Base-by-base conservation (phyloP, 345 rosid species). In the Aquilaria malaccensis region DNA sequence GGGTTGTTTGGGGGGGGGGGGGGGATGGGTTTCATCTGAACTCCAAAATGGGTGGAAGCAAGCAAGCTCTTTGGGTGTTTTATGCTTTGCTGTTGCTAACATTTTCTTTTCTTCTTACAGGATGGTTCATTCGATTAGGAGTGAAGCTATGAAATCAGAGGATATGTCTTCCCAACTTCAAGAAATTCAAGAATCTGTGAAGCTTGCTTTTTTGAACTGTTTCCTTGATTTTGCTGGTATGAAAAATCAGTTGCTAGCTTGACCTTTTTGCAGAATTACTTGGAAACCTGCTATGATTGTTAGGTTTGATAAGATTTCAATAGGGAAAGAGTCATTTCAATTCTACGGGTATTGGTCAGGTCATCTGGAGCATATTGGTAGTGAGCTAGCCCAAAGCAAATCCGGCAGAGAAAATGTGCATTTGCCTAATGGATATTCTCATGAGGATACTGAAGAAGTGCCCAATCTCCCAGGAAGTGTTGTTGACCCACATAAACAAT, bases 141-240 rank as follows among this genome's bases (percentile, higher is more conserved):
- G 72, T 67, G 99, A 94, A 74, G 95, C 85, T 59, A 67, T 83
- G 56, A 86, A 80, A 66, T 90, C 90, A 29, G 96, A 90, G 65
- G 87, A 94, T 70, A 81, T 83, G 79, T 78, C 76, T 69, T 61
- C 63, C 43, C 97, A 86, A 65, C 81, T 94, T 72, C 93, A 86
- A 70, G 99, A 90, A 76, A 88, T 85, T 74, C 84, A 85, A 74
- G 87, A 83, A 76, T 86, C 97, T 58, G 87, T 94, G 64, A 82
- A 95, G 74, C 87, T 94, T 65, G 89, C 99, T 13, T 85, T 90
- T 77, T 70, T 94, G 64, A 94, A 94, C 66, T 91, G 97, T 74
- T 94, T 90, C 75, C 82, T 94, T 65, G 99, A 94, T 83, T 94
- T 94, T 76, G 97, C 95, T 66, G 97, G 98, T 93, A 87, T 22